These are phyloP conservation scores for Cyclotella cryptica DNA, from an alignment of 108 stramenopile genomes.

Conservation along the genomic window DNA sequence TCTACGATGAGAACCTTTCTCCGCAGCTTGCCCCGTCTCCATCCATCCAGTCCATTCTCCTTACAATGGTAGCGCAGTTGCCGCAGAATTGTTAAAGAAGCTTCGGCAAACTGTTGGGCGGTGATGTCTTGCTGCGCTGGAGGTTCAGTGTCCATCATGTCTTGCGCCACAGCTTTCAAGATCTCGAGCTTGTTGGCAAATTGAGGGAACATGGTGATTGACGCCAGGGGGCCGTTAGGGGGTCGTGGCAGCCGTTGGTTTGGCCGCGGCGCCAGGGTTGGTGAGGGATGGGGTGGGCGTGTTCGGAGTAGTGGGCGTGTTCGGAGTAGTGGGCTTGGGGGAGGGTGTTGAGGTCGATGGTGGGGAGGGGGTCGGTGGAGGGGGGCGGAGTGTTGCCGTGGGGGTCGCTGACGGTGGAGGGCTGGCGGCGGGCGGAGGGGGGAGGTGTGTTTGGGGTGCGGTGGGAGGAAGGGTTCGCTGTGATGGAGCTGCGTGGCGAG, in stretches of 20 bases:
- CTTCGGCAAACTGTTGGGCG: conserved; percentile 87
- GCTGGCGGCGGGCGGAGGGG: not conserved
- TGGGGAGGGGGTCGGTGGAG: conserved; percentile 38
- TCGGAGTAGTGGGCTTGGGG: conserved; percentile 59
- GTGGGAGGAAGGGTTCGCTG: too few relatives aligned
- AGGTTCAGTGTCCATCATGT: conserved; percentile 83
- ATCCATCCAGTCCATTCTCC: conserved; percentile 90
- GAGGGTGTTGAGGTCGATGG: conserved; percentile 37
- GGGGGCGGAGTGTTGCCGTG: conserved; percentile 38
- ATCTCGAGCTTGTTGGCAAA: conserved; percentile 81
- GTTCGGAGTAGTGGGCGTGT: too few relatives aligned
- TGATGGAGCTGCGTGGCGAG: too few relatives aligned
- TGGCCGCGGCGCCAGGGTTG: conserved; percentile 88
- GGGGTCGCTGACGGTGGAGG: conserved; percentile 37
- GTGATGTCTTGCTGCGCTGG: conserved; percentile 83
- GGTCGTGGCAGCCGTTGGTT: conserved; percentile 83
- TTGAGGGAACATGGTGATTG: conserved; percentile 87
- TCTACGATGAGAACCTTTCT: conserved; percentile 90
- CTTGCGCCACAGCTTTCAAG: conserved; percentile 78
- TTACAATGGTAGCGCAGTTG: conserved; percentile 94
- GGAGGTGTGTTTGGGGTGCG: not conserved
- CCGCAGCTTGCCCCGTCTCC: conserved; percentile 85
- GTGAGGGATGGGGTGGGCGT: conserved; percentile 67
- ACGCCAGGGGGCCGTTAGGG: conserved; percentile 77
- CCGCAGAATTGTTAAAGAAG: conserved; percentile 86